Evolutionary conservation across 257 asterid species (phyloP).

Genomic region (Scutellaria baicalensis): DNA sequence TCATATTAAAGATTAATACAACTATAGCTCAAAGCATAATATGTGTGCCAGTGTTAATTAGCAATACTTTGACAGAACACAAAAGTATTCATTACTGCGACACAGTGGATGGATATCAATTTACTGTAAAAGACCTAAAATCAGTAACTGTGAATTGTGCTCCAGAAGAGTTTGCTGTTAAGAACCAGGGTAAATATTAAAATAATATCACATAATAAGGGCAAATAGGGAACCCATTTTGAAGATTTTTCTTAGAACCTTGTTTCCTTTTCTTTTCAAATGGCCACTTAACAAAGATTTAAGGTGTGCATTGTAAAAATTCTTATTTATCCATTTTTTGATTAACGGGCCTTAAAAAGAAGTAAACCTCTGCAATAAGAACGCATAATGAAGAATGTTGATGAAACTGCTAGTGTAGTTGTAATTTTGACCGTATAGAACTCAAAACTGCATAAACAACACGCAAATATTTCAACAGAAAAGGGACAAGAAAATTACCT

Average conservation of each 20-base stretch:
- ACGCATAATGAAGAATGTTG: no score
- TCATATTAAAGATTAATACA: not conserved
- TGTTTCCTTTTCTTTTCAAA: no score
- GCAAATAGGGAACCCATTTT: no score
- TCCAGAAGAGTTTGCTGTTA: not conserved
- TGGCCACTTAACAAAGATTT: no score
- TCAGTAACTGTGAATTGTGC: not conserved
- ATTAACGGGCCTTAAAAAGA: no score
- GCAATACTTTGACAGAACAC: not conserved
- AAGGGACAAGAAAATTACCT: slow-evolving; percentile 29
- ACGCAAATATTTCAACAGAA: not conserved
- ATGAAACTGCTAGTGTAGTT: no score
- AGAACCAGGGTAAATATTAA: not conserved
- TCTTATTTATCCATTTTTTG: no score
- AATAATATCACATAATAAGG: not conserved
- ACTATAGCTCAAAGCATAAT: not conserved
- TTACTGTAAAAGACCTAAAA: not conserved
- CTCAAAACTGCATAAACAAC: not conserved
- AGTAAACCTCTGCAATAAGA: no score
- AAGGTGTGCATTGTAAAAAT: no score
- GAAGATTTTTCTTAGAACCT: no score
- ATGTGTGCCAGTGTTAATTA: not conserved
- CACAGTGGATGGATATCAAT: not conserved
- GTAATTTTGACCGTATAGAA: not conserved
- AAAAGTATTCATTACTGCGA: not conserved